Conservation (phyloP, 2,329 filamentous ascomycete genomes). For the Cladobotryum protrusum region DNA sequence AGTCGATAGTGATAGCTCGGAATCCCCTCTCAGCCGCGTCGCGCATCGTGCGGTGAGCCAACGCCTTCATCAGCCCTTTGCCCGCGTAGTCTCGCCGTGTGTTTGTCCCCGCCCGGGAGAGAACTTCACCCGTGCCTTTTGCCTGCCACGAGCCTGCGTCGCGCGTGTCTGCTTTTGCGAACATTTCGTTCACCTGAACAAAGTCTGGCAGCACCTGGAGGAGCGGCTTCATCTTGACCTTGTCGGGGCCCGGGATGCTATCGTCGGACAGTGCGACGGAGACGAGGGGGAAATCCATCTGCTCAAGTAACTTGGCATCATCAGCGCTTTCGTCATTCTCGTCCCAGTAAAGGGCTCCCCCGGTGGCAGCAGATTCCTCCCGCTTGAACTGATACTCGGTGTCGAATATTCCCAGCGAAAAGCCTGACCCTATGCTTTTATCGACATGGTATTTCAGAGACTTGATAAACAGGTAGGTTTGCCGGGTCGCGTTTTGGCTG, state of each 20-base stretch:
- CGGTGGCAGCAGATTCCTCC: slow-evolving; percentile 17
- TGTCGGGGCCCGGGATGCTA: slow-evolving; percentile 13
- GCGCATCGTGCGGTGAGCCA: slow-evolving; percentile 20
- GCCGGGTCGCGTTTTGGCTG: slow-evolving; percentile 10
- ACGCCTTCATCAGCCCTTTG: slow-evolving; percentile 17
- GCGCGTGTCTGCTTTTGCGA: slow-evolving; percentile 15
- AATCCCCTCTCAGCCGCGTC: slow-evolving; percentile 17
- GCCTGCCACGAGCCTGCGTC: slow-evolving; percentile 20
- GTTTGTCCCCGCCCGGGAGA: slow-evolving; percentile 21
- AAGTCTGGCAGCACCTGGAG: slow-evolving; percentile 4
- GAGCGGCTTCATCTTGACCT: slow-evolving; percentile 5
- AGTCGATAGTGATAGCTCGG: slow-evolving; percentile 22
- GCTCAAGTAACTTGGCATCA: slow-evolving; percentile 18
- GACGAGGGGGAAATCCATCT: slow-evolving; percentile 28
- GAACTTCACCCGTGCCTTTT: slow-evolving; percentile 19
- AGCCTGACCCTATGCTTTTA: slow-evolving; percentile 16
- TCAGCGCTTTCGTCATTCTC: slow-evolving; percentile 4
- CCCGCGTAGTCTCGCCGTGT: slow-evolving; percentile 23
- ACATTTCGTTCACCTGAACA: not conserved
- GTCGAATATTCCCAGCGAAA: slow-evolving; percentile 21
- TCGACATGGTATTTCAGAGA: slow-evolving; percentile 12
- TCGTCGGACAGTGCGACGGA: slow-evolving; percentile 25
- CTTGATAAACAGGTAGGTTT: slow-evolving; percentile 13
- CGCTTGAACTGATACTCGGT: slow-evolving; percentile 18
- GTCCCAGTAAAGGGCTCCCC: slow-evolving; percentile 25